These are phyloP conservation scores for Fusarium coicis DNA, from an alignment of 2,329 filamentous ascomycete genomes.

Conservation along the genomic window DNA sequence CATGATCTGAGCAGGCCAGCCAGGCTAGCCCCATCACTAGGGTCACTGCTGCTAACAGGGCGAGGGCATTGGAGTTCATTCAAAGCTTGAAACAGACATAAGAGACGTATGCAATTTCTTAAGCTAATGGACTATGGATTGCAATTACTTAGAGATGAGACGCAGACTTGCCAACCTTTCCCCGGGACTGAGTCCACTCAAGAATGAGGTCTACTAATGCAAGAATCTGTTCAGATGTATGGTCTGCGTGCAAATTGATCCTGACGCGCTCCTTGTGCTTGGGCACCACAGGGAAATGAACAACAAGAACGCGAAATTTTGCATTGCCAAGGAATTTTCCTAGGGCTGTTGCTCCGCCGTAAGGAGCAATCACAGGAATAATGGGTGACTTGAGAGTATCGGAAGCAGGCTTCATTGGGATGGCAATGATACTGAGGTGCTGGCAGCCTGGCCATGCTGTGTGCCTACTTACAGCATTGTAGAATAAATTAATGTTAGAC, in stretches of 20 bases:
- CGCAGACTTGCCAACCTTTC: rapidly evolving
- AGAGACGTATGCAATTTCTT: no score
- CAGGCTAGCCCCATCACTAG: no score
- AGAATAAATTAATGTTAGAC: background rate
- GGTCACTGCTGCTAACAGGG: no score
- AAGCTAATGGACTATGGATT: no score
- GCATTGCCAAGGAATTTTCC: no score
- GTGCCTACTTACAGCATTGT: background rate
- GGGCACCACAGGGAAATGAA: background rate
- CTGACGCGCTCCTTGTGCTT: background rate
- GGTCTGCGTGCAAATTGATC: background rate
- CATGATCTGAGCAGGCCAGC: no score
- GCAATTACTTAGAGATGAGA: background rate
- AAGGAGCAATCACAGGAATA: background rate
- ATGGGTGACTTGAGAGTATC: background rate
- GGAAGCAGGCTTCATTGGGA: background rate
- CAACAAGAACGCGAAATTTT: background rate
- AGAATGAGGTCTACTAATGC: background rate
- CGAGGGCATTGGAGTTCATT: no score
- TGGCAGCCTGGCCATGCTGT: background rate
- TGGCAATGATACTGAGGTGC: background rate
- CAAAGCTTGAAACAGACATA: no score
- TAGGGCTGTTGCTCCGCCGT: background rate
- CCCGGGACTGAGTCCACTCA: background rate
- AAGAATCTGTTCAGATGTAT: background rate